A percentile compares a stretch with the other conserved stretches of the same genome.
phyloP scores from a whole-genome alignment of 2,329 filamentous ascomycete species.

The Exserohilum turcica region DNA sequence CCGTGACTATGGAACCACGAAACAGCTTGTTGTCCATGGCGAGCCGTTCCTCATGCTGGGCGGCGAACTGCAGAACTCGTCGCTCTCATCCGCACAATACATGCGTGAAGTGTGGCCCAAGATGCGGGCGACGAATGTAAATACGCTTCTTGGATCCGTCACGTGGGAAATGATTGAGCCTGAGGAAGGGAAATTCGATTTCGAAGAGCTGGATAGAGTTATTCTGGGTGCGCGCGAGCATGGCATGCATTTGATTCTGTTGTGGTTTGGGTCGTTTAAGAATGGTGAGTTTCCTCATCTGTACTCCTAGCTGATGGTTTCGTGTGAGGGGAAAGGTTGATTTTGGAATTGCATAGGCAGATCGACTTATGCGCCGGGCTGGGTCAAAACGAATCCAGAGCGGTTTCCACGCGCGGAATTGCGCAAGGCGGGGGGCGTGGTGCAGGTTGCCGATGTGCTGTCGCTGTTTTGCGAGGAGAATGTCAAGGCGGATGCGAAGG shows the following conservation, averaged over 20 bases:
- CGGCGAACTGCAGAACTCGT: constrained; percentile 57
- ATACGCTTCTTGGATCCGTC: constrained; percentile 54
- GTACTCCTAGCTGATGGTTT: neutral
- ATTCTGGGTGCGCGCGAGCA: constrained; percentile 48
- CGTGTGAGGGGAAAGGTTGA: neutral
- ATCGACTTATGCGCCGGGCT: constrained; percentile 34
- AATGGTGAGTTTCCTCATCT: constrained; percentile 40
- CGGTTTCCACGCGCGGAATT: constrained; percentile 34
- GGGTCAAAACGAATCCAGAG: constrained; percentile 44
- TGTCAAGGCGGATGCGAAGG: constrained; percentile 46
- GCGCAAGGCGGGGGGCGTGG: constrained; percentile 26
- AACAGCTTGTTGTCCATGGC: constrained; percentile 52
- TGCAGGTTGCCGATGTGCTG: constrained; percentile 28
- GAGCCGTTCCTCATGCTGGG: constrained; percentile 53
- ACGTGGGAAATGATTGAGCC: constrained; percentile 57
- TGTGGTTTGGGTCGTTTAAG: constrained; percentile 58
- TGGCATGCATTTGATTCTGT: constrained; percentile 48
- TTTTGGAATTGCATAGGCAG: neutral
- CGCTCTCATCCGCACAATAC: constrained; percentile 51
- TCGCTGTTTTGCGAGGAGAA: constrained; percentile 45
- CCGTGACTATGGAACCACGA: constrained; percentile 25
- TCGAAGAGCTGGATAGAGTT: constrained; percentile 50
- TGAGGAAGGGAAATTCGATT: constrained; percentile 52
- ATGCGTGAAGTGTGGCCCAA: constrained; percentile 54
- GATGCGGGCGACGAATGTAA: constrained; percentile 50